Evolutionary conservation across 78 protist species (phyloP), one percentile per base, ranked within the genome.

Genomic region (Diacronema lutheri): DNA sequence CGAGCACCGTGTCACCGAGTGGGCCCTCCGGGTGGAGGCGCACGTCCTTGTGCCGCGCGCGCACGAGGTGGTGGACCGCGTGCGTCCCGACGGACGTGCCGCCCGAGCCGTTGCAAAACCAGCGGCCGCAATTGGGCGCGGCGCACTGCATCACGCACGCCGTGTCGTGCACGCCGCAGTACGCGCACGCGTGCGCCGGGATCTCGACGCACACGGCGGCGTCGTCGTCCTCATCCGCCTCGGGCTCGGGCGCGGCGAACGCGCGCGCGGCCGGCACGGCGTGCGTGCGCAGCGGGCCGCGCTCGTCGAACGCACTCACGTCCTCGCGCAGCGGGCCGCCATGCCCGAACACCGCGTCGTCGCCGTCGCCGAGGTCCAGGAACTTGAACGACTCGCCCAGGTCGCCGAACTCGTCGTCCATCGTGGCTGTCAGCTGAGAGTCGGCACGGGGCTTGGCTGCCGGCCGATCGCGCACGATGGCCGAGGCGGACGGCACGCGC

Each of bases 41-140:
- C 38, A 97, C 93, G 78, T 95, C 98, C 50, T 94, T 92, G 94
- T 96, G 95, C 74, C 90, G 86, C 4, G 98, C 83, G n/a, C 95
- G 86, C 26, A 97, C 98, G 19, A 98, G 89, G 81, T 98, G 99
- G 81, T 76, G 86, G 80, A 98, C 86, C 25, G 96, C 96, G 85
- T 96, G 98, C 26, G 97, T 85, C 35, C 62, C 79, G 16, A 25
- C 26, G 21, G 46, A 9, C 19, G 10, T 21, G 3, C 26, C 12
- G 79, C 40, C 40, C 26, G 20, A 0, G 0, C 84, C 77, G 58
- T 98, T 98, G 88, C 99, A 98, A 89, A 98, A 97, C 99, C 99
- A 98, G 69, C 93, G 92, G 29, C 88, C 89, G 76, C 96, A 92
- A 12, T 61, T 68, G 38, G 92, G 82, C 44, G 85, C 78, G 38